Conservation (phyloP, 2,329 filamentous ascomycete genomes). For the Catunica adiposa region DNA sequence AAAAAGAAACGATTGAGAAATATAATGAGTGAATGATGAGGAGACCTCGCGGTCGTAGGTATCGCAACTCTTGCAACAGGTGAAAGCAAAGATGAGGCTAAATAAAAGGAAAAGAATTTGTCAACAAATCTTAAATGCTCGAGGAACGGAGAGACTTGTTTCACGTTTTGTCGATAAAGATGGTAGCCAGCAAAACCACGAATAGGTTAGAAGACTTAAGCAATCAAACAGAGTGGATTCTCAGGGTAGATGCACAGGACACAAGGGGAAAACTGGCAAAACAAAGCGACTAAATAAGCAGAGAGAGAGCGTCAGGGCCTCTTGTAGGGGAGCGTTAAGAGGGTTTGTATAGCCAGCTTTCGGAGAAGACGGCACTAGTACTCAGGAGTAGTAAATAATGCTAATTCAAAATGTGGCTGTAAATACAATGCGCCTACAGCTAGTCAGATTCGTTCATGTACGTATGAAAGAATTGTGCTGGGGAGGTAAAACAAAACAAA, state of each 20-base stretch:
- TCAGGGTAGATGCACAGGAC: no score
- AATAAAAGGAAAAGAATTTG: background rate
- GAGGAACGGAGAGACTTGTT: background rate
- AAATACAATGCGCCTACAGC: background rate
- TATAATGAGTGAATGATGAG: background rate
- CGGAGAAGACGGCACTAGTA: background rate
- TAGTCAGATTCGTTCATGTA: background rate
- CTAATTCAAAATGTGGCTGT: background rate
- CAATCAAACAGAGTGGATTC: no score
- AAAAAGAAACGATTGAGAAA: conserved; percentile 1
- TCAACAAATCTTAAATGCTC: background rate
- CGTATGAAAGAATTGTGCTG: no score
- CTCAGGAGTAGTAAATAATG: background rate
- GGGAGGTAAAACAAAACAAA: background rate
- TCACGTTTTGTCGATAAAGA: background rate
- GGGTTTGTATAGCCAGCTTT: background rate
- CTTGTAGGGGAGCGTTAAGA: background rate
- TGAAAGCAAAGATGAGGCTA: background rate
- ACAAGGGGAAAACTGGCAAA: no score
- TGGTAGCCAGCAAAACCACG: background rate
- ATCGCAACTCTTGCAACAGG: background rate
- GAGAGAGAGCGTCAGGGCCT: background rate
- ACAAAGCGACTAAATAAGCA: background rate
- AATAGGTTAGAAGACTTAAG: background rate
- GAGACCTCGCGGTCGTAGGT: background rate